Conservation (phyloP, 441 rosid genomes). For the Populus hybrid region DNA sequence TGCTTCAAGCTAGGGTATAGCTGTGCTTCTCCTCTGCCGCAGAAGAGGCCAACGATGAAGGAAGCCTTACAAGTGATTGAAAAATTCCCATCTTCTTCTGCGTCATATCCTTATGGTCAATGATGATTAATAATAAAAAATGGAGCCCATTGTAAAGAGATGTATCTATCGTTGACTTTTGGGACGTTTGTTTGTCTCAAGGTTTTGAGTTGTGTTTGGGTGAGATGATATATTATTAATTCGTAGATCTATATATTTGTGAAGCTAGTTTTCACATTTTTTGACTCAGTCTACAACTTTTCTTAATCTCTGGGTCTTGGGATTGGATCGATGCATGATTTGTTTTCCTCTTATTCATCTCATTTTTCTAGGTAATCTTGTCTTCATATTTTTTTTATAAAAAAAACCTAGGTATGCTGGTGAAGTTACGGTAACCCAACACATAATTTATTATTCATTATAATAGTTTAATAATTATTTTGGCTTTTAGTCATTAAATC, state of each 20-base stretch:
- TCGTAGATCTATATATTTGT: background rate
- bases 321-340: too few species aligned
- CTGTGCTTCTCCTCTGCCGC: conserved; percentile 72
- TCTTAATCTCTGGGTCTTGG: too few species aligned
- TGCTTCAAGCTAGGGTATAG: conserved; percentile 67
- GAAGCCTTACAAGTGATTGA: conserved; percentile 67
- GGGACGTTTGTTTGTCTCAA: conserved; percentile 1
- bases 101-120: conserved; percentile 30
- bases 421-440: too few species aligned
- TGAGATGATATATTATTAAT: background rate
- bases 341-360: too few species aligned
- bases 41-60: conserved; percentile 80
- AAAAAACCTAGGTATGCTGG: too few species aligned
- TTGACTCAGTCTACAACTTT: too few species aligned
- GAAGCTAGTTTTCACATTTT: too few species aligned
- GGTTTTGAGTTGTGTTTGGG: conserved; percentile 18
- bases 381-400: too few species aligned
- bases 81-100: conserved; percentile 43
- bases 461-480: too few species aligned
- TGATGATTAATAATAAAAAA: conserved; percentile 12
- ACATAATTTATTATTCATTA: too few species aligned
- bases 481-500: too few species aligned
- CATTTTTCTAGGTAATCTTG: too few species aligned
- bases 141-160: conserved; percentile 16
- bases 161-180: conserved; percentile 32